Conservation (phyloP, 108 stramenopile genomes). For the Cyclotella kingstonii region DNA sequence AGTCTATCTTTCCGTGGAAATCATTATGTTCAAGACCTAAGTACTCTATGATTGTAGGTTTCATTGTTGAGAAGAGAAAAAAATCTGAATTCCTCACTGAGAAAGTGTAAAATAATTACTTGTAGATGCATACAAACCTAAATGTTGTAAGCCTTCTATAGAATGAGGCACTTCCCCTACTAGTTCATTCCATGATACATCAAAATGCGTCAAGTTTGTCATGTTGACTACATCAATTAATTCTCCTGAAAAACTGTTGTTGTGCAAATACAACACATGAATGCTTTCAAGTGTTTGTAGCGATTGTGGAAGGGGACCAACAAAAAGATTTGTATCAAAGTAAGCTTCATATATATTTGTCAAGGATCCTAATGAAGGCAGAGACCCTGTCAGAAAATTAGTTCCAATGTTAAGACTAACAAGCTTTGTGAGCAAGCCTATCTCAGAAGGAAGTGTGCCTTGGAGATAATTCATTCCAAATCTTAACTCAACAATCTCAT, state of each 20-base stretch:
- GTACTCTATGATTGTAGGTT: background rate
- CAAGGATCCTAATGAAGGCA: conserved; percentile 18
- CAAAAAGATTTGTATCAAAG: conserved; percentile 43
- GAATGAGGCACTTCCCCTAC: conserved; percentile 9
- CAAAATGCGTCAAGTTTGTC: background rate
- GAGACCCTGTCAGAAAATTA: conserved; percentile 36
- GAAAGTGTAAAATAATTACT: background rate
- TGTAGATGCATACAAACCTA: background rate
- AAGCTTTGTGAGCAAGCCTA: conserved; percentile 34
- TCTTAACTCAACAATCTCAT: no score
- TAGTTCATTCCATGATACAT: background rate
- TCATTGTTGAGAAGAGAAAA: background rate
- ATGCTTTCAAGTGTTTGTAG: conserved; percentile 21
- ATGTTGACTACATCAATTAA: conserved; percentile 6
- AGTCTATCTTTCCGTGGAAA: conserved; percentile 4
- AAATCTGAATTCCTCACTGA: background rate
- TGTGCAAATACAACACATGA: conserved; percentile 40
- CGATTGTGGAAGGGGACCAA: conserved; percentile 39
- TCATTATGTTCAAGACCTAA: background rate
- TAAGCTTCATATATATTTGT: conserved; percentile 36
- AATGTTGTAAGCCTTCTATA: background rate
- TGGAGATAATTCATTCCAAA: conserved; percentile 47
- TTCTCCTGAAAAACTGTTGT: conserved; percentile 33
- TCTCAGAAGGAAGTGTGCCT: conserved; percentile 49
- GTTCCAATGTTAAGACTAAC: conserved; percentile 27